Base-by-base conservation (phyloP, 495 filamentous ascomycete genomes). In the Jackrogersella minutella region DNA sequence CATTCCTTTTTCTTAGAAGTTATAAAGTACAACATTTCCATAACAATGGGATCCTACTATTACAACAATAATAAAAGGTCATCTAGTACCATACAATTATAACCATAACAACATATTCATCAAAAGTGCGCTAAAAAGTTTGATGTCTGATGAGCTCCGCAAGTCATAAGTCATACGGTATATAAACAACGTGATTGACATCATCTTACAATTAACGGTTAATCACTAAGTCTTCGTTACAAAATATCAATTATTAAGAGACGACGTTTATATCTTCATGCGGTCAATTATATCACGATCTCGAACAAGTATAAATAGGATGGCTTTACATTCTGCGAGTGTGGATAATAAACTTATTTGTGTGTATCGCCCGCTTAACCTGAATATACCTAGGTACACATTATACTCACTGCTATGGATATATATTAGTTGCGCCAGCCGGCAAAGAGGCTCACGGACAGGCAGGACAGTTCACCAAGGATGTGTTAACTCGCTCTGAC, bases 401-500 rank as follows among this genome's bases (percentile, higher is more conserved):
- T 30, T 7, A 24, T 47, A 47, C 47, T 62, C 59, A 62, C 19
- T 33, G 14, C 26, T 64, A 33, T n/a, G n/a, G n/a, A n/a, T n/a
- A n/a, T n/a, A n/a, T 55, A 54, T 51, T 53, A 81, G 79, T 79
- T 62, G 76, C 79, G 0, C 78, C 78, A 7, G 73, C 76, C 2
- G 78, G 76, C 46, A 70, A 74, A 36, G 70, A 72, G 19, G 64
- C 65, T 13, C 73, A 80, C 19, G 74, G 78, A 8, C 84, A 87
- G 67, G 88, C 90, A 5, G 81, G 80, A 24, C 90, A 91, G 77
- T 91, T 87, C 75, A 81, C 79, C 26, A 83, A 81, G 69, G 84
- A 80, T 67, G 73, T 78, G 2, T 84, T 92, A 47, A 73, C 79
- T 26, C 79, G 78, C 68, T 64, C 71, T 7, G 79, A 87, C 62